phyloP scores from a whole-genome alignment of 2,329 filamentous ascomycete genomes.

The Fusarium drepaniforme region DNA sequence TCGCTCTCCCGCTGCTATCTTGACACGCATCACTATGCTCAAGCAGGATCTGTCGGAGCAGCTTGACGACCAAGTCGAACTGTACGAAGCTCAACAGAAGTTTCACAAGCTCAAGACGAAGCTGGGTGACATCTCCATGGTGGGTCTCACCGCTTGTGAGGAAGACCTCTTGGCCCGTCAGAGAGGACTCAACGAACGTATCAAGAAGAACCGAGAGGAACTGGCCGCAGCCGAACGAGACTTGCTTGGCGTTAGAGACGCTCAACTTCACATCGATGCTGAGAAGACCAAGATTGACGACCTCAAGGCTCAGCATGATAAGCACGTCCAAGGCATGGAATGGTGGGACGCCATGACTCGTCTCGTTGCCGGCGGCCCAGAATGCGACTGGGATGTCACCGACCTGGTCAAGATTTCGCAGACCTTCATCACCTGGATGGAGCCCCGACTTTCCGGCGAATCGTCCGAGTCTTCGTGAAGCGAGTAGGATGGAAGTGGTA shows the following conservation, averaged over 20 bases:
- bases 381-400: neutral
- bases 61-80: neutral
- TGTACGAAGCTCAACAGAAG: neutral
- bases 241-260: neutral
- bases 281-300: neutral
- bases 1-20: neutral
- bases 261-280: neutral
- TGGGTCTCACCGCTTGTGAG: neutral
- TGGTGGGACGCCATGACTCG: neutral
- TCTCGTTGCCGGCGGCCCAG: neutral
- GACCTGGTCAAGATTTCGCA: neutral
- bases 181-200: neutral
- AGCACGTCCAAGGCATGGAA: neutral
- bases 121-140: neutral
- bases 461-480: neutral
- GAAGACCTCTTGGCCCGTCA: neutral
- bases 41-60: neutral
- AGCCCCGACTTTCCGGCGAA: neutral
- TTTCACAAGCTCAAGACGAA: neutral
- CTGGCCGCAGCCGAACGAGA: neutral
- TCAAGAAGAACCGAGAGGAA: neutral
- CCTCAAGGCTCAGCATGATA: neutral
- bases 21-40: neutral
- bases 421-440: neutral
- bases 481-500: neutral